These are phyloP conservation scores for Cercospora zeae-maydis DNA, from an alignment of 2,329 filamentous ascomycete genomes.

Conservation along the genomic window DNA sequence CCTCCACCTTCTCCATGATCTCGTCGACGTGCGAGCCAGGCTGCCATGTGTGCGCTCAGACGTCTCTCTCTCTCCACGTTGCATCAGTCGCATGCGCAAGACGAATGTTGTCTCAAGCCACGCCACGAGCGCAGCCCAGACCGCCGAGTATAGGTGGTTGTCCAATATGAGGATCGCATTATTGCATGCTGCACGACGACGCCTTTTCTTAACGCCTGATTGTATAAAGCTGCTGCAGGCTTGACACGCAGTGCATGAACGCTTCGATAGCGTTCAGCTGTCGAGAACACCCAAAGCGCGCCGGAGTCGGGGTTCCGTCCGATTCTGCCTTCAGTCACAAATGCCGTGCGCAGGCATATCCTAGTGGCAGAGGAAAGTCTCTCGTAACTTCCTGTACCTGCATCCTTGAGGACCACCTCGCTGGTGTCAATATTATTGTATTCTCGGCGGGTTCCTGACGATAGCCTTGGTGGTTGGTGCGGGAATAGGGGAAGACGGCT, in stretches of 20 bases:
- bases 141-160: not conserved
- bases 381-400: constrained; percentile 6
- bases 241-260: constrained; percentile 11
- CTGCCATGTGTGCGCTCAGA: constrained; percentile 3
- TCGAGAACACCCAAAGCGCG: not conserved
- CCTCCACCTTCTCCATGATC: not conserved
- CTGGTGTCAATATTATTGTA: not conserved
- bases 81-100: not conserved
- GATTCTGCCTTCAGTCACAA: not conserved
- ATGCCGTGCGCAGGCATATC: constrained; percentile 8
- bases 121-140: constrained; percentile 1
- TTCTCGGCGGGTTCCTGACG: constrained; percentile 6
- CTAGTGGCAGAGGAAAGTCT: constrained; percentile 10
- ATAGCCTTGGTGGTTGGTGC: constrained; percentile 12
- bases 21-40: not conserved
- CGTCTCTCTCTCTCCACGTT: constrained; percentile 14
- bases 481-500: constrained; percentile 2
- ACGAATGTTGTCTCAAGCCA: constrained; percentile 3
- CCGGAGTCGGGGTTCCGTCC: not conserved
- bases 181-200: constrained; percentile 13
- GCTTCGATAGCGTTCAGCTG: not conserved
- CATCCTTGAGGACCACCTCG: constrained; percentile 2
- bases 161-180: constrained; percentile 17
- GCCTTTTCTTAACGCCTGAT: not conserved
- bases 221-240: constrained; percentile 7